These are phyloP conservation scores for Sordariomycetes sp. DNA, from an alignment of 2,329 filamentous ascomycete species.

Conservation along the genomic window DNA sequence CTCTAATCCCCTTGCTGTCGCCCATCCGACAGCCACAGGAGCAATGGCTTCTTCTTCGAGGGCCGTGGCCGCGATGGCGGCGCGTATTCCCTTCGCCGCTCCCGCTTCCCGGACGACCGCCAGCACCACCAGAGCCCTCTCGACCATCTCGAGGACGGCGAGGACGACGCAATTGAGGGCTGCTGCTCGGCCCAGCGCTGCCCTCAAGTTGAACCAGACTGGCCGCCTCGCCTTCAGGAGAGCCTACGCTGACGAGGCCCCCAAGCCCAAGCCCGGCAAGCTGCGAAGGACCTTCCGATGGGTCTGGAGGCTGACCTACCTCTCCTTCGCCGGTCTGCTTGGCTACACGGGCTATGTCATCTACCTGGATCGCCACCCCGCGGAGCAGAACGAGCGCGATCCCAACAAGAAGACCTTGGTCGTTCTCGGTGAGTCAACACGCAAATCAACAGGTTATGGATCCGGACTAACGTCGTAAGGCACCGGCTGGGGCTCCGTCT, in stretches of 20 bases:
- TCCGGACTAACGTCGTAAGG: constrained; percentile 40
- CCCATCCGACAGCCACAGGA: constrained; percentile 10
- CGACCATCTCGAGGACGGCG: constrained; percentile 16
- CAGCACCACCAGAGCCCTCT: constrained; percentile 20
- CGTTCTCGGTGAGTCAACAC: constrained; percentile 62
- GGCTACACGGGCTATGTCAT: constrained; percentile 72
- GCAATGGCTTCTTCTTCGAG: constrained; percentile 37
- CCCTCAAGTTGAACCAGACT: constrained; percentile 21
- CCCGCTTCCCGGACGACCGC: constrained; percentile 6
- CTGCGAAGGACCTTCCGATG: constrained; percentile 65
- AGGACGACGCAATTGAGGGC: constrained; percentile 10
- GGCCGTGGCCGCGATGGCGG: constrained; percentile 14
- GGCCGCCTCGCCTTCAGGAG: constrained; percentile 32
- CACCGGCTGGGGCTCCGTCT: constrained; percentile 92
- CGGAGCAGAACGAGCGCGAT: constrained; percentile 69
- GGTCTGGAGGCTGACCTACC: constrained; percentile 74
- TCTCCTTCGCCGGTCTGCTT: constrained; percentile 60
- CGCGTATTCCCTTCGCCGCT: constrained; percentile 9
- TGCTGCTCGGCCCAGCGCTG: constrained; percentile 17
- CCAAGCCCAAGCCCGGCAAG: constrained; percentile 43
- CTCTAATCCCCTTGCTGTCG: neutral
- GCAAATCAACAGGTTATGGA: neutral
- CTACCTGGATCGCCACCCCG: constrained; percentile 73
- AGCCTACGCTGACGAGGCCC: constrained; percentile 41
- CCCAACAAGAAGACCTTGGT: constrained; percentile 95